Evolutionary conservation across 2,329 filamentous ascomycete genomes (phyloP), one percentile per base, ranked within the genome.

Genomic region (Emergomyces pasteurianus): DNA sequence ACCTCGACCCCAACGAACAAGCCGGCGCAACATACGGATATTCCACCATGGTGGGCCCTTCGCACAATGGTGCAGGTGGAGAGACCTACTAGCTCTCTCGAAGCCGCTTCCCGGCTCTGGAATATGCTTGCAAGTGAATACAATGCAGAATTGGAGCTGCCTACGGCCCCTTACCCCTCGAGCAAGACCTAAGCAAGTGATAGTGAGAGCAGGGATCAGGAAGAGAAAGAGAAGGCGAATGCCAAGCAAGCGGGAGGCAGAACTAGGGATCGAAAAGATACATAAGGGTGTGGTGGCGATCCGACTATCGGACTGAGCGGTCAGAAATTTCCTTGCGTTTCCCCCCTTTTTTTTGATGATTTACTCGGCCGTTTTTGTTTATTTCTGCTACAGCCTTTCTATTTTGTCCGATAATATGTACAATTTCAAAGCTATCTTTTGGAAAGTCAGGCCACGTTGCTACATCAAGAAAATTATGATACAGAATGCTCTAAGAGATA

Each of bases 11-110:
- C 31, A 73, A 74, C 60, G 77, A 79, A 56, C 77, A 78, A 65
- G 76, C 78, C 54, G 66, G 71, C 59, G 65, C 73, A 49, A 71
- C 74, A 55, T 78, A 78, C 65, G 77, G 75, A 55, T 79, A 79
- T 64, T 72, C 76, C 43, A 67, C 76, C 40, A 77, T 78, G 73
- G 77, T 77, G 63, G 73, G 73, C 63, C 71, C 77, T 62, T 67
- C 74, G 58, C 78, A 79, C 69, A 79, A 79, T 64, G 77, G 77
- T 61, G 75, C 77, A 49, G 73, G 74, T 63, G 74, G 73, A 58
- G 77, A 78, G 59, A 73, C 75, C 58, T 79, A 78, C 67, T 76
- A 73, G 61, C 64, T 36, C 61, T 65, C 55, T 56, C 60, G 40
- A 64, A 64, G 61, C 62, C 64, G 50, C 57, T 66, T 58, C 63